These are phyloP conservation scores for Neurospora sp. DNA, from an alignment of 495 filamentous ascomycete species.

Conservation along the genomic window DNA sequence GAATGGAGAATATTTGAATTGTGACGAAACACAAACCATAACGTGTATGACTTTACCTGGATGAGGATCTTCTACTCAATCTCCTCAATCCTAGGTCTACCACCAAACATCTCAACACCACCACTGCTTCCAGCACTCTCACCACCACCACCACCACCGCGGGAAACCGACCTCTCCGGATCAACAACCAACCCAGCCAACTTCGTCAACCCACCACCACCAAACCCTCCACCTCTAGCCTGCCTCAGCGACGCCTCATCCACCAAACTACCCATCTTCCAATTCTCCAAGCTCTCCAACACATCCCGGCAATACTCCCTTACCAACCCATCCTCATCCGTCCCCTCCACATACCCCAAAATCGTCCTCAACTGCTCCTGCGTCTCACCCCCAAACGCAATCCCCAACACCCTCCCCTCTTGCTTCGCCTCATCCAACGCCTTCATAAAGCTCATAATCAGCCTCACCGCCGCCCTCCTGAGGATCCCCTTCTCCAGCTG, in stretches of 20 bases:
- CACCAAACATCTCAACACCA: background rate
- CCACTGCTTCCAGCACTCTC: background rate
- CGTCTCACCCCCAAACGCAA: constrained; percentile 52
- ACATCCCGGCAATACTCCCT: constrained; percentile 60
- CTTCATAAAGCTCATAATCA: constrained; percentile 57
- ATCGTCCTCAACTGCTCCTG: constrained; percentile 53
- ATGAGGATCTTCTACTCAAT: constrained; percentile 21
- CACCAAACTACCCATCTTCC: constrained; percentile 47
- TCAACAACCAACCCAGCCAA: constrained; percentile 36
- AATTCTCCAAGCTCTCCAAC: constrained; percentile 61
- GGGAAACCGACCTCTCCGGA: constrained; percentile 13
- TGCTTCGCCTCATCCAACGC: constrained; percentile 51
- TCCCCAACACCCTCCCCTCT: constrained; percentile 40
- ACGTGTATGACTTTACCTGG: background rate
- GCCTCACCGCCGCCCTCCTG: constrained; percentile 58
- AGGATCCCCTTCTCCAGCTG: constrained; percentile 58
- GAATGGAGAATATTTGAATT: background rate
- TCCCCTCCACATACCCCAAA: constrained; percentile 53
- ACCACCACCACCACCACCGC: background rate
- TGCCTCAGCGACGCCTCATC: constrained; percentile 10
- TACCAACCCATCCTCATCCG: constrained; percentile 65
- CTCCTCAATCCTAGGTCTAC: constrained; percentile 37
- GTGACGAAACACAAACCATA: background rate
- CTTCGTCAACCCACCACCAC: constrained; percentile 16
- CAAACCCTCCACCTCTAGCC: background rate